Conservation (phyloP, 345 rosid genomes). For the Camelina laxa region DNA sequence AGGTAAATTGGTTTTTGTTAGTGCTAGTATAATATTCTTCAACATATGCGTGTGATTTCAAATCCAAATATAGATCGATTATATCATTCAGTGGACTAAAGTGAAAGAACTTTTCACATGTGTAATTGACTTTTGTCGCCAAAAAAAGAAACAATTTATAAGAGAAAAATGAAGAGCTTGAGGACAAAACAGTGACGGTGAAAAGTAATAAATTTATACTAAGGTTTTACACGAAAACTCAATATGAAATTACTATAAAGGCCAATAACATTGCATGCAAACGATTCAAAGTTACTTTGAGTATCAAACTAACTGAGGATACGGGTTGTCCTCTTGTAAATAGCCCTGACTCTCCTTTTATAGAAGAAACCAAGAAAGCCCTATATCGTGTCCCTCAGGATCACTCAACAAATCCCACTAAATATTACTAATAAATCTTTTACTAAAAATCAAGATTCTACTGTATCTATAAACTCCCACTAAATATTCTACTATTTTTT, state of each 20-base stretch:
- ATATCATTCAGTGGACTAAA: conserved; percentile 18
- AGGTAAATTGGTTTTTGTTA: not conserved
- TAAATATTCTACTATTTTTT: too few relatives aligned
- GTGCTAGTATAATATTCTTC: not conserved
- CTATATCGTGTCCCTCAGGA: too few relatives aligned
- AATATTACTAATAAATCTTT: not conserved
- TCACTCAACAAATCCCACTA: conserved; percentile 11
- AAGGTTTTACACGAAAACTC: too few relatives aligned
- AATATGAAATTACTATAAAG: too few relatives aligned
- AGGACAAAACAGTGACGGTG: conserved; percentile 17
- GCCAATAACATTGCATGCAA: not conserved
- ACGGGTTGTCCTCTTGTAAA: not conserved
- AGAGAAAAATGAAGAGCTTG: conserved; percentile 10
- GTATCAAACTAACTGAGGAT: not conserved
- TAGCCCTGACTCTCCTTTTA: conserved; percentile 2
- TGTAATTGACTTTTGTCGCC: conserved; percentile 26
- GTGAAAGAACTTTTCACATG: conserved; percentile 29
- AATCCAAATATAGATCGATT: conserved; percentile 5
- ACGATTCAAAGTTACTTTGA: not conserved
- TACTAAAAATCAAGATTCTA: too few relatives aligned
- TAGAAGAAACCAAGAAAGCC: not conserved
- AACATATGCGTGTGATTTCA: not conserved
- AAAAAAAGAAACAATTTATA: not conserved
- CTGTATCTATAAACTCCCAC: too few relatives aligned
- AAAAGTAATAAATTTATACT: not conserved